Conservation (phyloP, 768 basidiomycete species). For the Hemileccinum rubropunctum region DNA sequence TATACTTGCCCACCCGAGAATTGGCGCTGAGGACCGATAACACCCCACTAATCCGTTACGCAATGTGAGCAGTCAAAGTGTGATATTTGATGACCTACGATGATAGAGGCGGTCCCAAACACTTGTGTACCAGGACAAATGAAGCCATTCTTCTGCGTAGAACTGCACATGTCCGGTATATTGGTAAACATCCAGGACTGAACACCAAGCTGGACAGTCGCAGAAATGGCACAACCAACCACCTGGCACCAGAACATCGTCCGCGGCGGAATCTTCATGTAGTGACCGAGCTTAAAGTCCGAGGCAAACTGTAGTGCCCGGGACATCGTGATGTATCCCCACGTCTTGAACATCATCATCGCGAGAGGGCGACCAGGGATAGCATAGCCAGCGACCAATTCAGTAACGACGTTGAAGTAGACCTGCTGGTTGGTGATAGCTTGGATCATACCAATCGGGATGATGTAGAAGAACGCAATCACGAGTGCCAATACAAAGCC, state of each 20-base stretch:
- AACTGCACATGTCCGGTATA: constrained; percentile 34
- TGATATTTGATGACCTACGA: constrained; percentile 38
- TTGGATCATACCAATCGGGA: constrained; percentile 77
- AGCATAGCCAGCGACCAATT: constrained; percentile 61
- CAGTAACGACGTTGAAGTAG: constrained; percentile 66
- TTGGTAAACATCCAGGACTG: constrained; percentile 58
- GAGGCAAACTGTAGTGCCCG: constrained; percentile 66
- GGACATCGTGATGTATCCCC: constrained; percentile 63
- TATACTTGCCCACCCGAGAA: constrained; percentile 70
- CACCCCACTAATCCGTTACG: constrained; percentile 50
- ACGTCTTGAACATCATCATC: constrained; percentile 78
- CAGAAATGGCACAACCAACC: constrained; percentile 57
- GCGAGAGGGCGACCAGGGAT: constrained; percentile 66
- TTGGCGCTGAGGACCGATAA: constrained; percentile 73
- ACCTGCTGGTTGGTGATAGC: constrained; percentile 81
- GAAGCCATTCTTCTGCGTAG: constrained; percentile 46
- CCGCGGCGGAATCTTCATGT: constrained; percentile 65
- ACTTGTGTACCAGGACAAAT: constrained; percentile 69
- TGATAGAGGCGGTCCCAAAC: constrained; percentile 49
- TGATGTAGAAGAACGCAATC: constrained; percentile 59
- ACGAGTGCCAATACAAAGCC: constrained; percentile 40
- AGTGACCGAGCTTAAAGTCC: constrained; percentile 80
- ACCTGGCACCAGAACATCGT: constrained; percentile 71
- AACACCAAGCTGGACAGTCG: constrained; percentile 64
- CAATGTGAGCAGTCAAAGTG: neutral